phyloP scores from a whole-genome alignment of 2,329 filamentous ascomycete genomes.

The Aspergillus ibericus region DNA sequence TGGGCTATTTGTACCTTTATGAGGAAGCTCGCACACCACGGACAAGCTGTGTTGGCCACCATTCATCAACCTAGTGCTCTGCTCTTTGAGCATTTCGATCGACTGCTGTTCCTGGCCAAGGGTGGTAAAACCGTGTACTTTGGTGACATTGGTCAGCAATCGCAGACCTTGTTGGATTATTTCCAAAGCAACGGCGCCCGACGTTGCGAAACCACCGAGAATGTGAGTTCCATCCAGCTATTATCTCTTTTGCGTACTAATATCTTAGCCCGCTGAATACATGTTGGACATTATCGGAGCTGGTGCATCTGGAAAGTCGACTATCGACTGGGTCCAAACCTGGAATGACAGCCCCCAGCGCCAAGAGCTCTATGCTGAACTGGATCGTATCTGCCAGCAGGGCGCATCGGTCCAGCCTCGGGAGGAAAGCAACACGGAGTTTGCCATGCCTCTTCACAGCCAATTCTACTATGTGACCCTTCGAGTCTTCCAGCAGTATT shows the following conservation, averaged over 20 bases:
- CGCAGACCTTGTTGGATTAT: slow-evolving; percentile 56
- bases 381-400: slow-evolving; percentile 34
- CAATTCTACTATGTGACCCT: slow-evolving; percentile 66
- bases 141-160: slow-evolving; percentile 61
- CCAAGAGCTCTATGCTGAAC: slow-evolving; percentile 41
- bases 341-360: slow-evolving; percentile 61
- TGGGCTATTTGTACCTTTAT: slow-evolving; percentile 84
- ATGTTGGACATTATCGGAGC: slow-evolving; percentile 60
- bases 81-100: slow-evolving; percentile 79
- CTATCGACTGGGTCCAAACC: slow-evolving; percentile 51
- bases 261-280: slow-evolving; percentile 64
- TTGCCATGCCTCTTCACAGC: slow-evolving; percentile 67
- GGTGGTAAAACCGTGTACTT: slow-evolving; percentile 67
- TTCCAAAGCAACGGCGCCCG: slow-evolving; percentile 65
- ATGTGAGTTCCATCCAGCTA: slow-evolving; percentile 46
- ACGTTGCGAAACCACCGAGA: slow-evolving; percentile 52
- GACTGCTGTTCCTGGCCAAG: slow-evolving; percentile 60
- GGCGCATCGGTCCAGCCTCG: background rate
- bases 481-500: slow-evolving; percentile 84
- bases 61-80: slow-evolving; percentile 92
- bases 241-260: background rate
- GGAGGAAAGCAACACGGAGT: slow-evolving; percentile 62
- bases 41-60: slow-evolving; percentile 86
- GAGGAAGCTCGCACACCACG: slow-evolving; percentile 80
- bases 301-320: slow-evolving; percentile 58